These are phyloP conservation scores for Saturnispora ahearnii DNA, from an alignment of 805 yeast species.

Conservation along the genomic window DNA sequence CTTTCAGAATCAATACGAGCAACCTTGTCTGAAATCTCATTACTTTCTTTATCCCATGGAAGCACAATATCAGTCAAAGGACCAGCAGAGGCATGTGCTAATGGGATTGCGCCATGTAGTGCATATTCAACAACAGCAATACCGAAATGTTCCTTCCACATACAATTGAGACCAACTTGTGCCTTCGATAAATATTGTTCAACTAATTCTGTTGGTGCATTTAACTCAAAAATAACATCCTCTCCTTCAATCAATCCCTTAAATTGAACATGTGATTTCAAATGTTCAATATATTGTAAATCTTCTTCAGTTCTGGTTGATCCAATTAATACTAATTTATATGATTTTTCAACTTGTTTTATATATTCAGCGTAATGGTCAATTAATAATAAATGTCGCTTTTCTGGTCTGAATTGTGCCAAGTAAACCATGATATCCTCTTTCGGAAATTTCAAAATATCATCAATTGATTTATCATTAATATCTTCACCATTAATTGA, in stretches of 20 bases:
- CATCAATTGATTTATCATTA: conserved; percentile 30
- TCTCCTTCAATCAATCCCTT: conserved; percentile 24
- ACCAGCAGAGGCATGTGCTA: conserved; percentile 93
- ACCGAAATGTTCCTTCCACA: conserved; percentile 99
- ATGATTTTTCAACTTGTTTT: conserved; percentile 28
- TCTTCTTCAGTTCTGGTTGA: conserved; percentile 70
- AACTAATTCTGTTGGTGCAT: conserved; percentile 63
- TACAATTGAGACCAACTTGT: conserved; percentile 79
- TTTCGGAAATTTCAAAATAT: conserved; percentile 17
- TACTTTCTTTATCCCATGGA: conserved; percentile 33
- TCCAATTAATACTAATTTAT: conserved; percentile 65
- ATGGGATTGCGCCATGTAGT: conserved; percentile 77
- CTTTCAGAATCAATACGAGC: conserved; percentile 22
- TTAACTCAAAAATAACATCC: conserved; percentile 37
- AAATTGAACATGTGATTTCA: conserved; percentile 36
- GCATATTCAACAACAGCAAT: conserved; percentile 92
- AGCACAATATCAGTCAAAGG: conserved; percentile 82
- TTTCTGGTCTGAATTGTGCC: conserved; percentile 95
- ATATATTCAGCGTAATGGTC: conserved; percentile 50
- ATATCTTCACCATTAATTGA: not conserved
- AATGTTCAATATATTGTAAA: conserved; percentile 42
- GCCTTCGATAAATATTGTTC: conserved; percentile 43
- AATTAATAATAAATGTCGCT: conserved; percentile 70
- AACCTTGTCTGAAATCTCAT: conserved; percentile 15
- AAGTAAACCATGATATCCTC: conserved; percentile 47